Evolutionary conservation across 2,329 filamentous ascomycete species (phyloP), one percentile per base, ranked within the genome.

Genomic region (Claviceps sorghi): DNA sequence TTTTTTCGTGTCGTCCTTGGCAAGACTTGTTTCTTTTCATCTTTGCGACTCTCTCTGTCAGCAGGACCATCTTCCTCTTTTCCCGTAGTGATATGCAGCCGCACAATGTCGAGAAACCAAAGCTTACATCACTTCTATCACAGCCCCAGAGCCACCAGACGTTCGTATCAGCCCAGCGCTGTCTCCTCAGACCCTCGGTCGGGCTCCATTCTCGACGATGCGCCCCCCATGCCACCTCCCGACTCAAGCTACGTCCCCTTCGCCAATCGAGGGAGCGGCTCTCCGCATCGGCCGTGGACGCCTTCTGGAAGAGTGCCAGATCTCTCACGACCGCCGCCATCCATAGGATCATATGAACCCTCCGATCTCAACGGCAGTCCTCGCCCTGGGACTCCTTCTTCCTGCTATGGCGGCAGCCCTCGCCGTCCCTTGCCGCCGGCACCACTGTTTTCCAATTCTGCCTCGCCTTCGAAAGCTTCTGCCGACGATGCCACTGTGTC

Each of bases 331-430:
- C 85, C 86, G 9, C 83, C 88, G 2, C 79, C 86, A 1, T 79
- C 82, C 1, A 82, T 75, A 58, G 72, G 84, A 26, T 76, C 82
- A 4, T 97, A 93, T 67, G 93, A 97, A 67, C 88, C 89, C 0
- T 77, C 83, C 22, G 90, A 96, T 60, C 69, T 97, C 54, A 91
- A 97, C 62, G 93, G 93, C 48, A 90, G 81, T 56, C 90, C 93
- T 7, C 75, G 93, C 54, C 91, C 93, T 1, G 91, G 91, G 5
- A 96, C 91, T 0, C 89, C 91, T 1, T 89, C 89, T 0, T 91
- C 88, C 2, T 78, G 82, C 64, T 96, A 97, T 65, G 86, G 89
- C 21, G 86, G 89, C 3, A 94, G 88, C 63, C 88, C 90, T 11
- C 80, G 88, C 59, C 79, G 91, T 52, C 91, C 91, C 3, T 74